phyloP scores from a whole-genome alignment of 768 basidiomycete species.

The Tricholoma matsutake region DNA sequence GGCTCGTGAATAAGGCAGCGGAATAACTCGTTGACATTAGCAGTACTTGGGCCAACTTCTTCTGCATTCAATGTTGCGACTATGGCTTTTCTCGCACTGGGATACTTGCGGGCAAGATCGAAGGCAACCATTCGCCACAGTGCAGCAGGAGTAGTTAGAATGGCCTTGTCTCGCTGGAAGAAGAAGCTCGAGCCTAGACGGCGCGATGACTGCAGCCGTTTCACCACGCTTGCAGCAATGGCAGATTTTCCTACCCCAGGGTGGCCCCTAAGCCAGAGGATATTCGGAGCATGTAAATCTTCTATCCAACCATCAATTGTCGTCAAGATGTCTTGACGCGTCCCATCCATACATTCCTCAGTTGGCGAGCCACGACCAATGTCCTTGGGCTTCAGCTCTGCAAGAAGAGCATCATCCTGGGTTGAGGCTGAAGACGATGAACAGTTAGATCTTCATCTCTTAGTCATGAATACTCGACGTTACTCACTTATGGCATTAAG shows the following conservation, averaged over 20 bases:
- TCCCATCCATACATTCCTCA: constrained; percentile 10
- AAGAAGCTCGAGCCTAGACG: constrained; percentile 12
- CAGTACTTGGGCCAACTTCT: background rate
- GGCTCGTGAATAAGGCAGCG: background rate
- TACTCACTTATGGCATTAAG: constrained; percentile 11
- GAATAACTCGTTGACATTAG: background rate
- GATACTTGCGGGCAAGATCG: background rate
- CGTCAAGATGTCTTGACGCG: constrained; percentile 4
- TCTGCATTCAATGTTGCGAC: background rate
- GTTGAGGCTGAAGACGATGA: background rate
- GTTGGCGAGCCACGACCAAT: background rate
- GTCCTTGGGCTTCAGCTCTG: constrained; percentile 10
- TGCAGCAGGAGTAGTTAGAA: constrained; percentile 12
- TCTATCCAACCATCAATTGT: constrained; percentile 4
- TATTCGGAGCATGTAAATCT: constrained; percentile 14
- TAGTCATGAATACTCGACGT: background rate
- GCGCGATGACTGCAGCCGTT: background rate
- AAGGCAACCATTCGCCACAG: background rate
- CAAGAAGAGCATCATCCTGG: constrained; percentile 13
- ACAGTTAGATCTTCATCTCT: background rate
- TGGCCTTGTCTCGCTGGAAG: constrained; percentile 11
- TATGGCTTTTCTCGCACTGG: background rate
- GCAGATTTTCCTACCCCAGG: constrained; percentile 24
- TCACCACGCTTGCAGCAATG: constrained; percentile 13
- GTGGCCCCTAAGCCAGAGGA: constrained; percentile 20